Evolutionary conservation across 2,329 filamentous ascomycete species (phyloP).

Genomic region (Sporothrix variecibatus): DNA sequence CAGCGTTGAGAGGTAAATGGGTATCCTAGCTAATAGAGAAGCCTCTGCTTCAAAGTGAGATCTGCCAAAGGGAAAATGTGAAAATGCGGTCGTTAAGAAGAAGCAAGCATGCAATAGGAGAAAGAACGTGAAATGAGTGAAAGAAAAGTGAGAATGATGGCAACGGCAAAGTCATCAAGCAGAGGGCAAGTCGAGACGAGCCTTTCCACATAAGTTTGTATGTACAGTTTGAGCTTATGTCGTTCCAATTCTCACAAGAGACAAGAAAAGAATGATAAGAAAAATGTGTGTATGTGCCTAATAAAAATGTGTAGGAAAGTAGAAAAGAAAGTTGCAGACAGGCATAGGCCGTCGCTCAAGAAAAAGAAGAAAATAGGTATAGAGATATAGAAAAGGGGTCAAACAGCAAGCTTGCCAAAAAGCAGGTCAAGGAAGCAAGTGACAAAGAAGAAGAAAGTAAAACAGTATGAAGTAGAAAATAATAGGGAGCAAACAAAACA

Average conservation of each 20-base stretch:
- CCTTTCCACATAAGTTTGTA: neutral
- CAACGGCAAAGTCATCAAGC: neutral
- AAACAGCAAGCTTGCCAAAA: neutral
- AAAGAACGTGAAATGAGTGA: neutral
- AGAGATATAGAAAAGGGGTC: constrained; percentile 20
- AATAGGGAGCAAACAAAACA: constrained; percentile 16
- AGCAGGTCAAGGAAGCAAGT: neutral
- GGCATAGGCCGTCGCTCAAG: neutral
- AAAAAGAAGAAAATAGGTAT: neutral
- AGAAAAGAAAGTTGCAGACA: neutral
- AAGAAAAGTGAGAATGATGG: neutral
- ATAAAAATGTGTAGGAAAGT: constrained; percentile 12
- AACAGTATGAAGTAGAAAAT: constrained; percentile 9
- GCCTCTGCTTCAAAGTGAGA: neutral
- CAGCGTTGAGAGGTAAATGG: neutral
- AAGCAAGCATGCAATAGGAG: neutral
- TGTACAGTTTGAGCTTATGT: neutral
- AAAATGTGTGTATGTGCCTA: constrained; percentile 13
- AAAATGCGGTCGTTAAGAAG: neutral
- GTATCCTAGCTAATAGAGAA: neutral
- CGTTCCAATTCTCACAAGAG: neutral
- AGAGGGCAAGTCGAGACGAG: neutral
- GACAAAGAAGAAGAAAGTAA: constrained; percentile 11
- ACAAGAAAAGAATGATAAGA: neutral
- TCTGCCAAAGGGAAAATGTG: neutral